phyloP scores from a whole-genome alignment of 768 basidiomycete species.

The Bullera alba region DNA sequence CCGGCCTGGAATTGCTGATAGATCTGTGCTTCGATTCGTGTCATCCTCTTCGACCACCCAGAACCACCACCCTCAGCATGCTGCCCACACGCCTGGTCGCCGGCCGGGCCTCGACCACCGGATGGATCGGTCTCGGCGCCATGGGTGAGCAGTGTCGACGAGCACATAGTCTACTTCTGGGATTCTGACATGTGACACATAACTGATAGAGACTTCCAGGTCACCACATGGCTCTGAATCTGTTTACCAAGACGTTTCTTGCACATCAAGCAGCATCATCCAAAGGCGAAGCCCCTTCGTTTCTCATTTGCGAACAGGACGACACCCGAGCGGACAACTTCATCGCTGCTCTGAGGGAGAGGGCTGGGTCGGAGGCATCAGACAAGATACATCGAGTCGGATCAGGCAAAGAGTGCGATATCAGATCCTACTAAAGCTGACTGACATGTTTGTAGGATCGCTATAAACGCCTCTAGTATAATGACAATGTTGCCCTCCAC shows the following conservation, averaged over 20 bases:
- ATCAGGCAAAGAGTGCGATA: constrained; percentile 31
- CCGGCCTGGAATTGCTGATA: too few relatives aligned
- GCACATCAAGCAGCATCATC: constrained; percentile 8
- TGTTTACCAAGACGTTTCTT: constrained; percentile 36
- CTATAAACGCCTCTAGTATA: constrained; percentile 50
- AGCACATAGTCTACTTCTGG: too few relatives aligned
- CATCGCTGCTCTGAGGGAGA: constrained; percentile 17
- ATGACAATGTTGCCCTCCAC: constrained; percentile 91
- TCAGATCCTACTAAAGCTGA: neutral
- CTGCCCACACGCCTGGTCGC: constrained; percentile 6
- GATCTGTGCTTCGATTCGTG: neutral
- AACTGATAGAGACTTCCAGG: too few relatives aligned
- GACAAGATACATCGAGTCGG: constrained; percentile 17
- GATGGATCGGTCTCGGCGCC: constrained; percentile 39
- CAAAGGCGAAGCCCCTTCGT: constrained; percentile 4
- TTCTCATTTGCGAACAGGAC: constrained; percentile 34
- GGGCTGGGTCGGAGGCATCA: constrained; percentile 21
- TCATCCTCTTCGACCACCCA: neutral
- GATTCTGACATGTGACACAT: too few relatives aligned
- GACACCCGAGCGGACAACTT: constrained; percentile 21
- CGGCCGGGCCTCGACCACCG: constrained; percentile 24
- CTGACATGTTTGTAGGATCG: constrained; percentile 11
- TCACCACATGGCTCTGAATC: constrained; percentile 40
- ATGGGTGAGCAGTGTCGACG: constrained; percentile 35
- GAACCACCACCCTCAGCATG: too few relatives aligned